Conservation (phyloP, 2,329 filamentous ascomycete species). For the Trichoderma arundinaceum region DNA sequence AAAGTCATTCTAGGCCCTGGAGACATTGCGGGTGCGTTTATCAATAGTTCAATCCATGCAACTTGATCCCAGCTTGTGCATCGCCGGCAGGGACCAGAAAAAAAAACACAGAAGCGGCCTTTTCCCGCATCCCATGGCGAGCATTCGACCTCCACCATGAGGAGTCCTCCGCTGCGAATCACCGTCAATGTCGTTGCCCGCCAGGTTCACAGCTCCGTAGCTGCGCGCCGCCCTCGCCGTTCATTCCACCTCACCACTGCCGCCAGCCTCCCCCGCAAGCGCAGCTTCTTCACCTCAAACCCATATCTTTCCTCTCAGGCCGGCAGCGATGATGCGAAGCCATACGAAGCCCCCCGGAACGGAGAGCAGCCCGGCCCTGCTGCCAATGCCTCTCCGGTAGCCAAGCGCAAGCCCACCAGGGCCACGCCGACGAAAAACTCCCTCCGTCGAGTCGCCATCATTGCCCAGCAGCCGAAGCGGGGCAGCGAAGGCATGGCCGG, state of each 20-base stretch:
- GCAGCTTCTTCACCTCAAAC: conserved; percentile 71
- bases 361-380: conserved; percentile 33
- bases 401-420: conserved; percentile 56
- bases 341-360: conserved; percentile 34
- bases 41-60: not conserved
- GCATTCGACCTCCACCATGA: conserved; percentile 39
- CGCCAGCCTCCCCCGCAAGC: conserved; percentile 57
- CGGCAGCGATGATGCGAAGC: conserved; percentile 32
- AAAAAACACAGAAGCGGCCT: not conserved
- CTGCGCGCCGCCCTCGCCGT: conserved; percentile 41
- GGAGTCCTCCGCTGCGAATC: conserved; percentile 42
- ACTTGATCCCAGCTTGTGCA: not conserved
- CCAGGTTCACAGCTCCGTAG: conserved; percentile 41
- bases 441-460: conserved; percentile 81
- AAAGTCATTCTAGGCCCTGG: not conserved
- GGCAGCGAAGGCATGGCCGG: conserved; percentile 43
- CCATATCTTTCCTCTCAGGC: conserved; percentile 54
- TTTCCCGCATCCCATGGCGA: conserved; percentile 1
- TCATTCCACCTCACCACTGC: conserved; percentile 55
- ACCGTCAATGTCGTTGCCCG: conserved; percentile 42
- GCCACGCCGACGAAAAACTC: conserved; percentile 68
- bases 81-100: not conserved
- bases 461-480: conserved; percentile 70
- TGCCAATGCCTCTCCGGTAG: conserved; percentile 30
- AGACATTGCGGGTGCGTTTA: too few relatives aligned